Percentiles rank a stretch among this genome's conserved stretches.
phyloP scores from a whole-genome alignment of 1,284 basidiomycete species.

The Amylostereum chailletii region DNA sequence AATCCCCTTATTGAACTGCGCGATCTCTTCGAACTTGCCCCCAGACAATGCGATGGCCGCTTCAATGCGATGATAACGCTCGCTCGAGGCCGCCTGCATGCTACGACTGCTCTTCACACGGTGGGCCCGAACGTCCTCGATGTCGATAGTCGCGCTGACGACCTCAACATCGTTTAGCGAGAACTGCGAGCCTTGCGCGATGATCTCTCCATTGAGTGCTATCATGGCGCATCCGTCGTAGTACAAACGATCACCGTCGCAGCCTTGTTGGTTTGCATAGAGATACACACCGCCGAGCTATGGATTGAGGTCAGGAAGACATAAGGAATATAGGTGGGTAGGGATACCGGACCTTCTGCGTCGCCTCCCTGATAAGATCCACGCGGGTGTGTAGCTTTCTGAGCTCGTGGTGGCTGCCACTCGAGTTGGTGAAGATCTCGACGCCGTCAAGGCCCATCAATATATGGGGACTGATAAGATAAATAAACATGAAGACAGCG shows the following conservation, averaged over 20 bases:
- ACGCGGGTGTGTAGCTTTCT: slow-evolving; percentile 88
- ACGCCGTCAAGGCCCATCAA: slow-evolving; percentile 96
- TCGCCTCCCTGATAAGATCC: slow-evolving; percentile 95
- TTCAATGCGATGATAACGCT: slow-evolving; percentile 71
- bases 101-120: slow-evolving; percentile 75
- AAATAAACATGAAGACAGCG: no score
- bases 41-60: slow-evolving; percentile 71
- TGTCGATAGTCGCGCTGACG: slow-evolving; percentile 89
- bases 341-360: slow-evolving; percentile 62
- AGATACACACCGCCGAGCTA: slow-evolving; percentile 95
- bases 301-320: background rate
- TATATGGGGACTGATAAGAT: slow-evolving; percentile 75
- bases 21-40: slow-evolving; percentile 58
- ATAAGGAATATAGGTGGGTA: slow-evolving; percentile 1
- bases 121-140: slow-evolving; percentile 90
- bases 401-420: slow-evolving; percentile 95
- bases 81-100: slow-evolving; percentile 79
- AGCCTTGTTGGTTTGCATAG: slow-evolving; percentile 98
- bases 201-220: slow-evolving; percentile 85
- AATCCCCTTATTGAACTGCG: slow-evolving; percentile 28
- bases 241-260: slow-evolving; percentile 95
- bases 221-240: slow-evolving; percentile 98
- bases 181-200: slow-evolving; percentile 96
- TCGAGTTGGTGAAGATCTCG: slow-evolving; percentile 98
- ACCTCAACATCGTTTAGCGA: slow-evolving; percentile 95